These are phyloP conservation scores for Sordariomycetes sp. DNA, from an alignment of 2,329 filamentous ascomycete species.

Conservation along the genomic window DNA sequence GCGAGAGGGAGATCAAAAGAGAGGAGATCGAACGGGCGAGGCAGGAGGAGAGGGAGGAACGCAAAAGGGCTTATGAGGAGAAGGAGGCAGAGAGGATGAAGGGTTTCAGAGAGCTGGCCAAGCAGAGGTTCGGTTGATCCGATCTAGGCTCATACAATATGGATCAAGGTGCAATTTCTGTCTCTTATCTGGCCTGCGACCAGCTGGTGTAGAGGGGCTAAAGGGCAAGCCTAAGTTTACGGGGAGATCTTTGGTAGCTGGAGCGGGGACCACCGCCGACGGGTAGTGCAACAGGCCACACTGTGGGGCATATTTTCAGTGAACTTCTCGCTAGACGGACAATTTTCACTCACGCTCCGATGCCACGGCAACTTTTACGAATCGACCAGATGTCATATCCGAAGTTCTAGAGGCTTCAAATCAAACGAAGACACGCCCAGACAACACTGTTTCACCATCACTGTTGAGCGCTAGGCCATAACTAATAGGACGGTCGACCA, in stretches of 20 bases:
- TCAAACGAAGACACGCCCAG: no score
- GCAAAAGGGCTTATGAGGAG: constrained; percentile 56
- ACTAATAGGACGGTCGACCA: no score
- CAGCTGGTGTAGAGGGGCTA: no score
- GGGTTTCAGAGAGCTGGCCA: constrained; percentile 71
- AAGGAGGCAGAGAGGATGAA: constrained; percentile 81
- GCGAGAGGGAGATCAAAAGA: constrained; percentile 70
- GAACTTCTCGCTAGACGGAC: neutral
- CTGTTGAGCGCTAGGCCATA: neutral
- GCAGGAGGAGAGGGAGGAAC: constrained; percentile 72
- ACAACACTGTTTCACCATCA: no score
- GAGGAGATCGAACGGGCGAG: constrained; percentile 73
- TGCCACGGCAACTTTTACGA: no score
- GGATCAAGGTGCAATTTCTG: neutral
- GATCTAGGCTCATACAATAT: neutral
- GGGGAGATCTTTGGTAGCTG: no score
- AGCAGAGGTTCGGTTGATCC: constrained; percentile 60
- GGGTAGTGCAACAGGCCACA: neutral
- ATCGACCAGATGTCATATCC: no score
- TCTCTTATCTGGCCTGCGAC: no score
- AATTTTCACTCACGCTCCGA: neutral
- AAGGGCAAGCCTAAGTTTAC: no score
- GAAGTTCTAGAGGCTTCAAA: neutral
- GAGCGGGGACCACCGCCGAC: no score
- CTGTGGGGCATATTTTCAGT: neutral